Evolutionary conservation across 768 basidiomycete species (phyloP), one percentile per base, ranked within the genome.

Genomic region (Trichaptum fuscoviolaceum): DNA sequence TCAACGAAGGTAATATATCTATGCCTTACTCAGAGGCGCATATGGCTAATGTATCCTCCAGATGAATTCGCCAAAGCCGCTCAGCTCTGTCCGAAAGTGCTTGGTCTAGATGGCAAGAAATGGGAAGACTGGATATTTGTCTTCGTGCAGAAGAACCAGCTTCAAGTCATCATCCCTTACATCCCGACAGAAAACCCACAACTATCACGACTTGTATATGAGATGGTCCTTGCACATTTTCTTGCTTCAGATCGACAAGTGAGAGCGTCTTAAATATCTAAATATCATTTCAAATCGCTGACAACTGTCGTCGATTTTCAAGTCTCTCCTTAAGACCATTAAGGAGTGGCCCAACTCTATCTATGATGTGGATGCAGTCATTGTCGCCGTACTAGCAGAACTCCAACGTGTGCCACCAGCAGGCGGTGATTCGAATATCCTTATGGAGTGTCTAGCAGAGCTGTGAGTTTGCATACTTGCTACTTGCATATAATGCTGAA

Each of bases 41-140:
- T 67, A 52, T 10, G 17, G 61, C 17, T 35, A 24, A 65, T 18
- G 15, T 52, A 36, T 26, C 30, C 26, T 57, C 58, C 67, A 88
- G 88, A 80, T 20, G 81, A 88, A 23, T 98, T 87, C 70, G 77
- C 74, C 0, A 92, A 92, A 71, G 96, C 96, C 1, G 97, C 96
- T 0, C 78, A 82, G 9, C 77, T 97, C 26, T 89, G 88, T 70
- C 89, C 93, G 0, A 95, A 92, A 74, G 93, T 98, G 7, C 91
- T 96, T 69, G 89, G 85, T 3, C 86, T 86, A 58, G 86, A 96
- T 70, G 77, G 83, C 12, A 89, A 87, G 71, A 83, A 85, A n/a
- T 99, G 97, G 97, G 96, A 98, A 73, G 87, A 91, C 71, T 97
- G 92, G 92, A 92, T 98, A 72, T 96, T 97, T 71, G 79, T 85